These are phyloP conservation scores for Fusarium sp. DNA, from an alignment of 2,329 filamentous ascomycete species.

Conservation along the genomic window DNA sequence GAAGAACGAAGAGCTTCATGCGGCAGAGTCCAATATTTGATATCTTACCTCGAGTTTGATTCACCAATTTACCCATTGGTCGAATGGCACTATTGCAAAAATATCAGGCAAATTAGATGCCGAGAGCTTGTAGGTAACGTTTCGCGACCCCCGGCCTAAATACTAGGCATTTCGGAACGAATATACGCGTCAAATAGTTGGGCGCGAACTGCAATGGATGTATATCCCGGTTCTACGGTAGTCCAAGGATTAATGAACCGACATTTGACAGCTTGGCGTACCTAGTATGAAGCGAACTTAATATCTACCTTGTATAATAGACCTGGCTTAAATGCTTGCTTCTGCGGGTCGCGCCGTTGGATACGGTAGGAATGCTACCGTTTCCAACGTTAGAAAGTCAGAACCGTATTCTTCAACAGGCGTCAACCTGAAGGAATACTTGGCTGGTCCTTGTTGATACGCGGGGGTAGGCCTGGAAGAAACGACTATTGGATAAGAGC, in stretches of 20 bases:
- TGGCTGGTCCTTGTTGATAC: no score
- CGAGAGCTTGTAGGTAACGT: conserved; percentile 1
- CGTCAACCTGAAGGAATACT: no score
- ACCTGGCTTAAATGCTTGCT: not conserved
- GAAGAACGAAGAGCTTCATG: no score
- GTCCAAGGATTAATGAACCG: not conserved
- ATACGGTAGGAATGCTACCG: not conserved
- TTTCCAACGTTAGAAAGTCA: not conserved
- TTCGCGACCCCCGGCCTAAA: not conserved
- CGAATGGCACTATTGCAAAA: not conserved
- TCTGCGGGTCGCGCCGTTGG: conserved; percentile 10
- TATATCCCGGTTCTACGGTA: not conserved
- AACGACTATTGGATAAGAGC: no score
- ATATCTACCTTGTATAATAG: not conserved
- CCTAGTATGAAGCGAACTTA: not conserved
- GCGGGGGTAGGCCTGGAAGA: no score
- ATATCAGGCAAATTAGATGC: not conserved
- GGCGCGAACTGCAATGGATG: not conserved
- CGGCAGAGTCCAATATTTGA: no score
- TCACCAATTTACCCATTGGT: not conserved
- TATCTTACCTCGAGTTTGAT: not conserved
- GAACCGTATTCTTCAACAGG: not conserved
- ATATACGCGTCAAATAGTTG: not conserved
- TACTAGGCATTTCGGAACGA: not conserved
- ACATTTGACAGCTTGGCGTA: conserved; percentile 1